Evolutionary conservation across 805 yeast genomes (phyloP).

Genomic region (Hanseniaspora nectarophila): DNA sequence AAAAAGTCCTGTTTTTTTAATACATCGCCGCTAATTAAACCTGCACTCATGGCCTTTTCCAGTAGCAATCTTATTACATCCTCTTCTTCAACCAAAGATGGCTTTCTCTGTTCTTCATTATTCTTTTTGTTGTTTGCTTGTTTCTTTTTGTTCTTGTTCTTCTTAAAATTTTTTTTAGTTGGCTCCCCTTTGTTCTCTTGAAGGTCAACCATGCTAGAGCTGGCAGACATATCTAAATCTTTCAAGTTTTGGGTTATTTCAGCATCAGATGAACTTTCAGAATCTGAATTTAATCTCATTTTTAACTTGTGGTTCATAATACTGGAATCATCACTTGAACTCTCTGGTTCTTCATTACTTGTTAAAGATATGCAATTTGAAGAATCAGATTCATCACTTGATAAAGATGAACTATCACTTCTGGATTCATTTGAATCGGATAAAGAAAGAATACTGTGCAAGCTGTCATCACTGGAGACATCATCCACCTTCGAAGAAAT

Average conservation of each 20-base stretch:
- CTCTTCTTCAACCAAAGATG: not conserved
- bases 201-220: not conserved
- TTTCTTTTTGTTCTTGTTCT: not conserved
- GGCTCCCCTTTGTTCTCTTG: not conserved
- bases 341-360: not conserved
- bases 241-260: not conserved
- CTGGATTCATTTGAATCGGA: not conserved
- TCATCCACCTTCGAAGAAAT: not conserved
- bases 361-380: not conserved
- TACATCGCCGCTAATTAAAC: constrained; percentile 4
- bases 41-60: constrained; percentile 13
- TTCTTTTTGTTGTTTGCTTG: not conserved
- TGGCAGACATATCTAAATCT: not conserved
- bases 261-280: not conserved
- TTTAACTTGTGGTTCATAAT: not conserved
- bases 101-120: not conserved
- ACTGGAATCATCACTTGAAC: not conserved
- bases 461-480: not conserved
- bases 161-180: not conserved
- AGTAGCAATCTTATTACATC: constrained; percentile 5
- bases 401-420: not conserved
- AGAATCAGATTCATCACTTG: not conserved
- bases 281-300: not conserved
- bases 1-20: constrained; percentile 1
- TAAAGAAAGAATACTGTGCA: not conserved